Evolutionary conservation across 2,329 filamentous ascomycete species (phyloP).

Genomic region (Sclerotinia spermophila): DNA sequence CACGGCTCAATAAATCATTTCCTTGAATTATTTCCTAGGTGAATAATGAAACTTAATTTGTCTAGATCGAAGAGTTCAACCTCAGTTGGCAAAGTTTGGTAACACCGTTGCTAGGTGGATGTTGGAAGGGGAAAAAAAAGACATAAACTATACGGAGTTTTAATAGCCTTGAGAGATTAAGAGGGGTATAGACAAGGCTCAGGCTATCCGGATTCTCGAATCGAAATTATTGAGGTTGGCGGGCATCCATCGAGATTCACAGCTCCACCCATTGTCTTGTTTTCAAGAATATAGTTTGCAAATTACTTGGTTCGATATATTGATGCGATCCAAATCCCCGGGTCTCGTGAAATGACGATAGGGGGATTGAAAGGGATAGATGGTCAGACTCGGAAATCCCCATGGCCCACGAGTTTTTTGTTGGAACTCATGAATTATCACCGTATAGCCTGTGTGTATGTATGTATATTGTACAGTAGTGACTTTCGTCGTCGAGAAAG

Average conservation of each 20-base stretch:
- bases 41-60: neutral
- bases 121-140: constrained; percentile 1
- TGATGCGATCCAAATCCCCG: neutral
- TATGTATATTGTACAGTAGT: neutral
- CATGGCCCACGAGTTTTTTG: neutral
- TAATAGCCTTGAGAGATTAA: neutral
- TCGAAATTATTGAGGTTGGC: neutral
- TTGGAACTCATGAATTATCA: neutral
- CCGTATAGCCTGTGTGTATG: neutral
- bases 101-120: neutral
- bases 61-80: neutral
- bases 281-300: neutral
- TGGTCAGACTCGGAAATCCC: neutral
- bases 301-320: neutral
- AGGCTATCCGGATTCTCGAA: neutral
- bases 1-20: neutral
- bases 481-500: neutral
- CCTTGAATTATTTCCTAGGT: neutral
- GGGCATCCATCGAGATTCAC: neutral
- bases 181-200: neutral
- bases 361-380: neutral
- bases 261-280: neutral
- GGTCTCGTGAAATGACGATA: neutral
- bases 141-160: neutral
- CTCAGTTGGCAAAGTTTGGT: neutral